Conservation (phyloP, 1,284 basidiomycete species). For the Fomitopsis schrenkii region DNA sequence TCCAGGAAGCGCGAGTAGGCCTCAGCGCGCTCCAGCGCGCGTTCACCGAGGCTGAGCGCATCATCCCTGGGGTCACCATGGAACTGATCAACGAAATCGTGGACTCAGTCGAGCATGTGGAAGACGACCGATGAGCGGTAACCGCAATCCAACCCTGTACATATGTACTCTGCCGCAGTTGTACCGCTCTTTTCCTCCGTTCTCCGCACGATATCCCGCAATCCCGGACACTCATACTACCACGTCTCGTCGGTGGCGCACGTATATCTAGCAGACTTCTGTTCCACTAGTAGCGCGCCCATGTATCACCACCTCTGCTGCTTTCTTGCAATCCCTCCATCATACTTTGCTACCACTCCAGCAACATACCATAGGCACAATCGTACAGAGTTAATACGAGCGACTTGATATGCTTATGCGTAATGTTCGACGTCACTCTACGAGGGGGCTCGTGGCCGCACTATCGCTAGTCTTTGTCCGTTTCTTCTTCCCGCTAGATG, state of each 20-base stretch:
- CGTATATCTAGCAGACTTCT: conserved; percentile 20
- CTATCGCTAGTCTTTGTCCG: conserved; percentile 32
- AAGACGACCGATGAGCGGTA: conserved; percentile 46
- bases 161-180: background rate
- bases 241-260: conserved; percentile 1
- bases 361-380: conserved; percentile 23
- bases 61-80: conserved; percentile 80
- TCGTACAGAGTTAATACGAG: conserved; percentile 20
- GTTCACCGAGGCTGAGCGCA: conserved; percentile 88
- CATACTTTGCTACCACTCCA: conserved; percentile 11
- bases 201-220: conserved; percentile 4
- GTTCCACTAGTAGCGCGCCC: conserved; percentile 11
- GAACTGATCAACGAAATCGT: conserved; percentile 85
- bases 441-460: conserved; percentile 1
- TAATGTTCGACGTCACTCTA: background rate
- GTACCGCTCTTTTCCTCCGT: background rate
- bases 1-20: conserved; percentile 81
- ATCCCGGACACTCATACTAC: conserved; percentile 6
- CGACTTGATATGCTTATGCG: conserved; percentile 11
- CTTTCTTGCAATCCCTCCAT: conserved; percentile 13
- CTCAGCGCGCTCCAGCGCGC: conserved; percentile 83
- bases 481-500: conserved; percentile 60
- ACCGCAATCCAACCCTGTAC: background rate
- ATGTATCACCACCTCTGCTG: conserved; percentile 16
- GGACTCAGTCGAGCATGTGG: conserved; percentile 85